phyloP scores from a whole-genome alignment of 2,329 filamentous ascomycete genomes.

The Curvularia eragrostidis region DNA sequence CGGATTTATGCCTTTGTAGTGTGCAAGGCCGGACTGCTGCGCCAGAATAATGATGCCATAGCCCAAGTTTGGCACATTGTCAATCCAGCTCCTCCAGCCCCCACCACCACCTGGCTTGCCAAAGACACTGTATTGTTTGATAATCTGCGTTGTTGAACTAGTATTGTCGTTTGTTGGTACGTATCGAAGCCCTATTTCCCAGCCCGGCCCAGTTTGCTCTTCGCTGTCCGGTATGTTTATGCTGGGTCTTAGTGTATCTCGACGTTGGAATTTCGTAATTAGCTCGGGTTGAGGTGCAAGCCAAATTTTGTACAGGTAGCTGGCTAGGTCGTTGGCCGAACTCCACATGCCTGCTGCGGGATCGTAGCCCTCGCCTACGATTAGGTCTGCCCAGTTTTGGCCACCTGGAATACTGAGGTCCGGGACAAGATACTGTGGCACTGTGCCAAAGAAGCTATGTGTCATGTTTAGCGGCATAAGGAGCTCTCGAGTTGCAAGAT shows the following conservation, averaged over 20 bases:
- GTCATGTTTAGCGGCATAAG: conserved; percentile 36
- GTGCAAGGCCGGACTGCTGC: conserved; percentile 23
- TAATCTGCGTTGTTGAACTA: conserved; percentile 2
- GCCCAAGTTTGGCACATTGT: conserved; percentile 39
- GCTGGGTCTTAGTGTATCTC: conserved; percentile 32
- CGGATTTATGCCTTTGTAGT: conserved; percentile 30
- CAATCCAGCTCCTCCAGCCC: conserved; percentile 43
- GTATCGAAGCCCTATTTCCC: conserved; percentile 36
- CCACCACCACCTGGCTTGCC: conserved; percentile 44
- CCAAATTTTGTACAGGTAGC: conserved; percentile 37
- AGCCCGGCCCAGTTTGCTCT: conserved; percentile 38
- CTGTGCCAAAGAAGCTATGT: conserved; percentile 34
- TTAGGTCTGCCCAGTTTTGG: conserved; percentile 36
- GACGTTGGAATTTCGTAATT: conserved; percentile 36
- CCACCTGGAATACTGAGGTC: conserved; percentile 35
- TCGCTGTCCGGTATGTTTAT: conserved; percentile 34
- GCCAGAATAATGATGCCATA: conserved; percentile 38
- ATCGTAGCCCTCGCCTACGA: conserved; percentile 40
- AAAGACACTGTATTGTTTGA: conserved; percentile 36
- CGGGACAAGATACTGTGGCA: conserved; percentile 27
- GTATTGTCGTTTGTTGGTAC: conserved; percentile 21
- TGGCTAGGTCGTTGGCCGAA: conserved; percentile 40
- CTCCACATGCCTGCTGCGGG: conserved; percentile 44
- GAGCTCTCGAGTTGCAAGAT: conserved; percentile 28
- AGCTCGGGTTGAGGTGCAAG: conserved; percentile 30